These are phyloP conservation scores for Guadua angustifolia DNA, from an alignment of 176 grass and related monocot genomes.

Conservation along the genomic window DNA sequence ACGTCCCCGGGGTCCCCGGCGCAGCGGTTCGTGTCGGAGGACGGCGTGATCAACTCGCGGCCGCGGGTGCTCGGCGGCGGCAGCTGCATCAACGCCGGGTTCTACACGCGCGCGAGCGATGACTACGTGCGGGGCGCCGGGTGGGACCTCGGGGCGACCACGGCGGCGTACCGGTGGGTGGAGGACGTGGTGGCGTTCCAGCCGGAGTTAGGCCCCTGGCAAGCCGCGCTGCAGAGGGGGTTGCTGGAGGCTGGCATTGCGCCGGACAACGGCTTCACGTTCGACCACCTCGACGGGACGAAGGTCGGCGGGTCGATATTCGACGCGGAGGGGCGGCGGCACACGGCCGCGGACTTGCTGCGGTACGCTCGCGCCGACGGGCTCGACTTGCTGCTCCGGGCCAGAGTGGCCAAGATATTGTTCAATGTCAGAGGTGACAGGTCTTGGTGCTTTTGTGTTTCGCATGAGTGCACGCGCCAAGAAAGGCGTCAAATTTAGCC, in stretches of 20 bases:
- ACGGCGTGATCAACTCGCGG: slow-evolving; percentile 80
- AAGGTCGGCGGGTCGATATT: slow-evolving; percentile 73
- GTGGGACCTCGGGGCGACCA: slow-evolving; percentile 46
- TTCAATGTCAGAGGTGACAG: slow-evolving; percentile 62
- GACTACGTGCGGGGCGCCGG: slow-evolving; percentile 52
- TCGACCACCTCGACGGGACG: slow-evolving; percentile 63
- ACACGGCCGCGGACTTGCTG: slow-evolving; percentile 77
- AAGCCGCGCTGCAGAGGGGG: slow-evolving; percentile 60
- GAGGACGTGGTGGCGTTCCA: slow-evolving; percentile 69
- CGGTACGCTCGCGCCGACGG: slow-evolving; percentile 50
- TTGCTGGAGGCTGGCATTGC: slow-evolving; percentile 59
- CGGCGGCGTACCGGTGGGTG: slow-evolving; percentile 77
- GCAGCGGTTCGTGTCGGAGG: slow-evolving; percentile 84
- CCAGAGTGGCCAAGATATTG: slow-evolving; percentile 61
- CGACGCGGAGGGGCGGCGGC: slow-evolving; percentile 56
- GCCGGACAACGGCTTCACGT: slow-evolving; percentile 72
- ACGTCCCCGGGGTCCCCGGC: slow-evolving; percentile 62
- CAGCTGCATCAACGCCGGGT: slow-evolving; percentile 86
- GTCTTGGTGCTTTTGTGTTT: neutral
- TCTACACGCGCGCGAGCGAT: slow-evolving; percentile 74
- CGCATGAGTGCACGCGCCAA: neutral
- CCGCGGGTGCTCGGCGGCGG: slow-evolving; percentile 85
- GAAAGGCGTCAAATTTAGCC: neutral
- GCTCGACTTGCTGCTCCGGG: slow-evolving; percentile 63
- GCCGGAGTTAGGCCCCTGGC: slow-evolving; percentile 58